A percentile compares a stretch with the other conserved stretches of the same genome.
Evolutionary conservation across 2,329 filamentous ascomycete genomes (phyloP).

Genomic region (Furcasterigmium furcatum): DNA sequence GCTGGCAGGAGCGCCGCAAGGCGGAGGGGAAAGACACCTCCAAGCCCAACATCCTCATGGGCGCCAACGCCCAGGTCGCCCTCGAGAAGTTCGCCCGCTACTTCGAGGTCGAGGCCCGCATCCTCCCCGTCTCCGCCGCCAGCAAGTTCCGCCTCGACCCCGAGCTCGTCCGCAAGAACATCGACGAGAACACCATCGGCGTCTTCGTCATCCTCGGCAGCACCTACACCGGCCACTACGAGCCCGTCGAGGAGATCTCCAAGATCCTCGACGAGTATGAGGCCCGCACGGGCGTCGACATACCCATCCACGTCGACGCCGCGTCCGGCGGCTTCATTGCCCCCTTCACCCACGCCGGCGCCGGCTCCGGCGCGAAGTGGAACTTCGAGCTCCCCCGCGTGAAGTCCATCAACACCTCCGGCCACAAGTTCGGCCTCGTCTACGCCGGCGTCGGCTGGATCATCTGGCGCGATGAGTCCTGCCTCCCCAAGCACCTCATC

Average conservation of each 20-base stretch:
- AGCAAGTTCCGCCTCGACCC: slow-evolving; percentile 62
- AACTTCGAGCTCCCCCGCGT: slow-evolving; percentile 60
- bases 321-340: slow-evolving; percentile 61
- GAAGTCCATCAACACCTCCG: slow-evolving; percentile 64
- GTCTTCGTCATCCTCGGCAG: slow-evolving; percentile 69
- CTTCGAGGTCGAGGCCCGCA: slow-evolving; percentile 68
- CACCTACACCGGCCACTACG: slow-evolving; percentile 73
- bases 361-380: slow-evolving; percentile 58
- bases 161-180: slow-evolving; percentile 58
- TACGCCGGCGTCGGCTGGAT: slow-evolving; percentile 70
- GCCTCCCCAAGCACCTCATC: slow-evolving; percentile 63
- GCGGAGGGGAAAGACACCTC: slow-evolving; percentile 58
- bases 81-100: slow-evolving; percentile 72
- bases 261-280: slow-evolving; percentile 62
- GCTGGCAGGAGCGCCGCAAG: slow-evolving; percentile 64
- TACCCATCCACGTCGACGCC: slow-evolving; percentile 66
- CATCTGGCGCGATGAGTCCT: slow-evolving; percentile 63
- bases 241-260: slow-evolving; percentile 66
- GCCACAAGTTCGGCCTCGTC: slow-evolving; percentile 60
- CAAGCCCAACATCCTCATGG: slow-evolving; percentile 73
- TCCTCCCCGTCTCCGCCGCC: slow-evolving; percentile 58
- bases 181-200: slow-evolving; percentile 77
- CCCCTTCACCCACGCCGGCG: slow-evolving; percentile 54
- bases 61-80: slow-evolving; percentile 69
- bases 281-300: slow-evolving; percentile 56